Percentiles rank a stretch among this genome's conserved stretches.
Evolutionary conservation across 1,139 yeast genomes (phyloP).

Genomic region (Protomyces inundatus): DNA sequence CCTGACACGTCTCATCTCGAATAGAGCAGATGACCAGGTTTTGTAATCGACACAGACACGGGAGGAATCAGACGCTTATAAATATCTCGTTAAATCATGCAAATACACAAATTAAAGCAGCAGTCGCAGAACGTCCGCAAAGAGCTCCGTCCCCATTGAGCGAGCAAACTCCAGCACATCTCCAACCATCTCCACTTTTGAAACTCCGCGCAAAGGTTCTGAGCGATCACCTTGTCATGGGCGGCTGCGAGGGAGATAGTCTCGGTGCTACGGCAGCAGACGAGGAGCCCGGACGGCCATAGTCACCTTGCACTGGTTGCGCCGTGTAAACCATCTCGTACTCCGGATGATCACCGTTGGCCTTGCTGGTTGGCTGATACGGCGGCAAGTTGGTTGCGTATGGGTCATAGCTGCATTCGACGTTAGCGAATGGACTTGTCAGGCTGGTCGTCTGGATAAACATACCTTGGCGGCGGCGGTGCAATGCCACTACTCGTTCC

Average conservation of each 20-base stretch:
- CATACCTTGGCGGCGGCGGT: constrained; percentile 17
- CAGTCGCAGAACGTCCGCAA: no score
- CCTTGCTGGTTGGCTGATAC: constrained; percentile 5
- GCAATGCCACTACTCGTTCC: background rate
- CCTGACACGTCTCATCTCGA: no score
- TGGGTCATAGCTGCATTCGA: constrained; percentile 6
- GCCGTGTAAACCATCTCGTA: background rate
- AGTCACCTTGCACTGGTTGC: background rate
- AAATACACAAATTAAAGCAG: no score
- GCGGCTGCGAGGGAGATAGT: background rate
- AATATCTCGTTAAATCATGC: no score
- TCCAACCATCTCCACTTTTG: no score
- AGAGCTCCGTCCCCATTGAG: no score
- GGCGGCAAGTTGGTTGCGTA: constrained; percentile 20
- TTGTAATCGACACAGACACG: no score
- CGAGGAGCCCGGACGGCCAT: background rate
- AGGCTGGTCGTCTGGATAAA: background rate
- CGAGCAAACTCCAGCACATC: no score
- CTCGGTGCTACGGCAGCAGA: background rate
- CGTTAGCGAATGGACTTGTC: background rate
- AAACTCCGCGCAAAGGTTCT: no score
- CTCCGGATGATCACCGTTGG: background rate
- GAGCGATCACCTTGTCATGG: background rate
- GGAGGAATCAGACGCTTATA: no score
- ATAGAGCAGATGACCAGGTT: no score